Evolutionary conservation across 306 rosid species (phyloP).

Genomic region (Castanea mollissima): DNA sequence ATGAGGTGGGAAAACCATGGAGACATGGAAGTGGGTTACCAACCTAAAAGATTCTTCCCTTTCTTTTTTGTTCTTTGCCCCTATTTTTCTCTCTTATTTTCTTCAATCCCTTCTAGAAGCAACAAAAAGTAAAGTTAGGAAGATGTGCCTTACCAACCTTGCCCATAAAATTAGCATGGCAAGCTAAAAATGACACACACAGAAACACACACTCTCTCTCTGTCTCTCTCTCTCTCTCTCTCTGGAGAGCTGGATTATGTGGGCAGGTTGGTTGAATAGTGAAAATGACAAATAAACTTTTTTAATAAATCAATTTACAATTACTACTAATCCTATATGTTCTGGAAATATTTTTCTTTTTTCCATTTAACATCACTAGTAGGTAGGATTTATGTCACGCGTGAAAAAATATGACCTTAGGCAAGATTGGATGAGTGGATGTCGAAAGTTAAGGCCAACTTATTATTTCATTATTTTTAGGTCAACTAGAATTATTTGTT

Average conservation of each 20-base stretch:
- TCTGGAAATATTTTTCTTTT: background rate
- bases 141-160: slow-evolving; percentile 48
- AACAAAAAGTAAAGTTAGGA: slow-evolving; percentile 39
- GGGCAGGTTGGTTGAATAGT: slow-evolving; percentile 27
- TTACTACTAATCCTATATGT: slow-evolving; percentile 8
- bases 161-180: slow-evolving; percentile 34
- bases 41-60: background rate
- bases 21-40: background rate
- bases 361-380: background rate
- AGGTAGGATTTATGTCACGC: background rate
- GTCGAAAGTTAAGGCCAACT: background rate
- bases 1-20: background rate
- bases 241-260: slow-evolving; percentile 10
- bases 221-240: background rate
- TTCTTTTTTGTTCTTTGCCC: background rate
- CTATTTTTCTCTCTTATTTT: background rate
- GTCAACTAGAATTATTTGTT: too few species aligned
- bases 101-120: slow-evolving; percentile 43
- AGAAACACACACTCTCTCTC: background rate
- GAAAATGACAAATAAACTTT: slow-evolving; percentile 25
- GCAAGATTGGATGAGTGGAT: background rate
- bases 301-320: background rate
- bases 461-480: background rate
- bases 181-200: slow-evolving; percentile 25
- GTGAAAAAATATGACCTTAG: background rate